Evolutionary conservation across 768 basidiomycete genomes (phyloP), one percentile per base, ranked within the genome.

Genomic region (Lyophyllum atratum): DNA sequence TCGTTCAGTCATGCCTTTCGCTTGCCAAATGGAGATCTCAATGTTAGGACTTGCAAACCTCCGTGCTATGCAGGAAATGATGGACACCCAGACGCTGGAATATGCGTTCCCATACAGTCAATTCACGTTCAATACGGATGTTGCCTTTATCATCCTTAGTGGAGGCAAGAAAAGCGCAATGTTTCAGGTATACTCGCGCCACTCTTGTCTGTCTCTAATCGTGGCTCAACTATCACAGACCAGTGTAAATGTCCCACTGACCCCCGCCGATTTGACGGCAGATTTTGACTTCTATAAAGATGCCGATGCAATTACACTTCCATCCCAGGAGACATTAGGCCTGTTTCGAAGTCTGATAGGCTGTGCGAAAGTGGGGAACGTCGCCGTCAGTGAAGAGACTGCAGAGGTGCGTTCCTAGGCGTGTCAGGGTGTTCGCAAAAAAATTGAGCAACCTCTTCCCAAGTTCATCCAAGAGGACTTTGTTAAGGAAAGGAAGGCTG

Each of bases 391-490:
- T 5, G 81, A 85, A 31, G 68, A 72, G 12, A 77, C 83, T 4
- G 86, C 86, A n/a, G 77, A 86, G 76, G 91, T 89, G 59, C 33
- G 70, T 40, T 40, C 5, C 3, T 28, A 46, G n/a, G 33, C n/a
- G 34, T 34, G 33, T 31, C 19, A 21, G 6, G 25, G 31, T 55
- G 28, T 33, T n/a, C 24, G 29, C 19, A 17, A 31, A 17, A 34
- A 48, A 45, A 40, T 22, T 28, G 26, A 31, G 15, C 42, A 15
- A 25, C 21, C 31, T 14, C 28, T 28, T 52, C 42, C 34, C 51
- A 50, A 93, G 91, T 75, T 86, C 61, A 87, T 93, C 33, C 87
- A 92, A 76, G 80, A 86, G 5, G 89, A 92, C 54, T 93, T 93
- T 65, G 88, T 83, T 6, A 68, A 69, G 12, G 76, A 80, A 62